phyloP scores from a whole-genome alignment of 1,139 yeast genomes.

The Diutina sp. region DNA sequence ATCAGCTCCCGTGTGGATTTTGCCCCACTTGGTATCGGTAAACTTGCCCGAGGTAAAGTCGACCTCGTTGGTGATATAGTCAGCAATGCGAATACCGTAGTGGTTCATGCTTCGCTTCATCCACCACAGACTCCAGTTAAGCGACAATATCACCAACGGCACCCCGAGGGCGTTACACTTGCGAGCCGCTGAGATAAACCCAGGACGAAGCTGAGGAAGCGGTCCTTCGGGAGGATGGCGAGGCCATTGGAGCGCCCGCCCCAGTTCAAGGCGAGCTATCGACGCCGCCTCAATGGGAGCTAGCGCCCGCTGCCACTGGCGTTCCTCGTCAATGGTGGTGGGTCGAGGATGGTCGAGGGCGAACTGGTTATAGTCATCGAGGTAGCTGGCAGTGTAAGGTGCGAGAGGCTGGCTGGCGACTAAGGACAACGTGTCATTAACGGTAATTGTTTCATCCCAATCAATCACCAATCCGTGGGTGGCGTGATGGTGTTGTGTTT shows the following conservation, averaged over 20 bases:
- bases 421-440: slow-evolving; percentile 39
- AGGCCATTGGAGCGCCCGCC: background rate
- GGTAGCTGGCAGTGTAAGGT: slow-evolving; percentile 32
- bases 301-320: background rate
- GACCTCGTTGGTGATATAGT: slow-evolving; percentile 37
- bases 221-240: background rate
- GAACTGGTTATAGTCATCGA: slow-evolving; percentile 12
- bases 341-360: slow-evolving; percentile 30
- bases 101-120: slow-evolving; percentile 27
- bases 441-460: slow-evolving; percentile 65
- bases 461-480: slow-evolving; percentile 28
- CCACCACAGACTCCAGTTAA: slow-evolving; percentile 50
- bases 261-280: background rate
- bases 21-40: slow-evolving; percentile 6
- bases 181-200: background rate
- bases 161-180: slow-evolving; percentile 11
- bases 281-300: background rate
- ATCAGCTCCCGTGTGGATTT: slow-evolving; percentile 45
- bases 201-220: background rate
- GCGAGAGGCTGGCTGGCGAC: slow-evolving; percentile 27
- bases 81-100: slow-evolving; percentile 17
- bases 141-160: slow-evolving; percentile 40
- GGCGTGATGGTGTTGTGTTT: background rate
- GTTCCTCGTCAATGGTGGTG: slow-evolving; percentile 14
- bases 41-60: slow-evolving; percentile 33